These are phyloP conservation scores for Phoma sp. DNA, from an alignment of 2,329 filamentous ascomycete species.

Conservation along the genomic window DNA sequence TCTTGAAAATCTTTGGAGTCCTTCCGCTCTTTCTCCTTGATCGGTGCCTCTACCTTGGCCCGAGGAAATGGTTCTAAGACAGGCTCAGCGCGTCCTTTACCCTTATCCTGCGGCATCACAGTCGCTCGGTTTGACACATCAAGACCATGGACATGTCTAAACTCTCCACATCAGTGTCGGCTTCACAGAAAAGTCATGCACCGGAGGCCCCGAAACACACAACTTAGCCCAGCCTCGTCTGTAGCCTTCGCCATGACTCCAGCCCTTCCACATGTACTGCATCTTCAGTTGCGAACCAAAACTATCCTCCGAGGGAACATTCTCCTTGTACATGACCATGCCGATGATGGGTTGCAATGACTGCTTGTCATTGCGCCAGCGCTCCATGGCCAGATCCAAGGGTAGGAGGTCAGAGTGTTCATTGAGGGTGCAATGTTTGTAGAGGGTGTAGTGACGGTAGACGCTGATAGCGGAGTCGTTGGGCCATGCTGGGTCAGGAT, in stretches of 20 bases:
- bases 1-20: background rate
- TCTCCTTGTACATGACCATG: constrained; percentile 19
- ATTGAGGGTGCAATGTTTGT: background rate
- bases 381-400: constrained; percentile 9
- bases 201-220: background rate
- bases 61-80: background rate
- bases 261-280: constrained; percentile 15
- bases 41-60: background rate
- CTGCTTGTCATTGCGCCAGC: constrained; percentile 20
- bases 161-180: background rate
- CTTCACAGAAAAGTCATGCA: background rate
- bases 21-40: background rate
- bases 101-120: background rate
- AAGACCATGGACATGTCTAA: background rate
- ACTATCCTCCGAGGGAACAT: background rate
- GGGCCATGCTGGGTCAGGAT: constrained; percentile 1
- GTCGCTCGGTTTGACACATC: background rate
- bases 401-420: constrained; percentile 19
- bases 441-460: constrained; percentile 18
- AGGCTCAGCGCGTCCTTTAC: background rate
- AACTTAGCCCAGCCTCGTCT: constrained; percentile 14
- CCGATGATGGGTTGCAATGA: constrained; percentile 9
- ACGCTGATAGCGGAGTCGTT: constrained; percentile 19
- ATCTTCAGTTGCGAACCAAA: background rate
- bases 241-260: constrained; percentile 8